A percentile compares a stretch with the other conserved stretches of the same genome.
phyloP scores from a whole-genome alignment of 164 flowering plant species.

The Hamamelis virginiana region DNA sequence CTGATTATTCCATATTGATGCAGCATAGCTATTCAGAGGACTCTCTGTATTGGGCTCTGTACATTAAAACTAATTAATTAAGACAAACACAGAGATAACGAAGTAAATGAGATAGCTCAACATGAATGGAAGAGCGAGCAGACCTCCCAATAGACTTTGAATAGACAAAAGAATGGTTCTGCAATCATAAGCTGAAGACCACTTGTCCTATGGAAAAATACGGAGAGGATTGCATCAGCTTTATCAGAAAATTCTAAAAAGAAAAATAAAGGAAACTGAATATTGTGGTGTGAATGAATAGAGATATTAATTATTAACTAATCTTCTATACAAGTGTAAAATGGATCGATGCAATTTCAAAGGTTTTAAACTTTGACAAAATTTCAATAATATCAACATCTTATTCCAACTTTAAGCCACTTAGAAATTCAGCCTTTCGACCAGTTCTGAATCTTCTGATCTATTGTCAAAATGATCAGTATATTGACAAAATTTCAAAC shows the following conservation, averaged over 20 bases:
- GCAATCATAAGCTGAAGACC: conserved; percentile 83
- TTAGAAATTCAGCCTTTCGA: neutral
- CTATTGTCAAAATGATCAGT: neutral
- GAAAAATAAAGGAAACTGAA: neutral
- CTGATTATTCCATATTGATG: conserved; percentile 55
- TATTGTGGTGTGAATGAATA: neutral
- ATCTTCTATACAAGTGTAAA: too few relatives aligned
- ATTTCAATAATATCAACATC: neutral
- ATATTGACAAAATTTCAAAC: neutral
- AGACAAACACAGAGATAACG: neutral
- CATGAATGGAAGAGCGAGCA: conserved; percentile 8
- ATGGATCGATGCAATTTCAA: neutral
- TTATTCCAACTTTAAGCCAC: neutral
- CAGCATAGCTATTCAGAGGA: conserved; percentile 73
- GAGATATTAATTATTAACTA: too few relatives aligned
- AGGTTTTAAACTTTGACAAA: conserved; percentile 5
- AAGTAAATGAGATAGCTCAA: neutral
- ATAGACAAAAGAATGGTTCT: conserved; percentile 73
- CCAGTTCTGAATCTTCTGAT: neutral
- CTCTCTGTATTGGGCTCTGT: conserved; percentile 71
- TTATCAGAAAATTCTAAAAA: neutral
- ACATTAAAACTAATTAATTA: conserved; percentile 3
- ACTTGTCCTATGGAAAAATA: conserved; percentile 51
- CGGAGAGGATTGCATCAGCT: neutral
- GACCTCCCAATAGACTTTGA: conserved; percentile 77